Evolutionary conservation across 2,329 filamentous ascomycete species (phyloP), one percentile per base, ranked within the genome.

Genomic region (Capronia epimyces): DNA sequence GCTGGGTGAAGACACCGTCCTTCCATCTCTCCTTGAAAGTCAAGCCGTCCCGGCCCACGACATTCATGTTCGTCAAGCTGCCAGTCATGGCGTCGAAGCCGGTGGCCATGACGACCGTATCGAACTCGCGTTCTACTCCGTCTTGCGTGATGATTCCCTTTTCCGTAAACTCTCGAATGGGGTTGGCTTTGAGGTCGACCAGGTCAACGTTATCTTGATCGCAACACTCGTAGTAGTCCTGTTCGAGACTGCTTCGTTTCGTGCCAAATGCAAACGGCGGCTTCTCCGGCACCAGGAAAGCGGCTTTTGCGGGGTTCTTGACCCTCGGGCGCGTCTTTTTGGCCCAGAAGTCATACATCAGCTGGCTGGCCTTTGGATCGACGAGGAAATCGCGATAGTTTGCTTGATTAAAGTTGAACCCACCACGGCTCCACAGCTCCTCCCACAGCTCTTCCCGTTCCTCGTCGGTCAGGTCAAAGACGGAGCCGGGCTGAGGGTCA

Each of bases 261-360:
- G 71, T 67, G 8, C 75, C 80, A 57, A 80, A 79, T 13, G 68
- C 74, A 57, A 81, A 75, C 0, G 73, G 77, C 64, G 71, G 74
- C 37, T 76, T 64, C 7, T 68, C 53, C 0, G 80, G 80, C 0
- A 77, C 79, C 9, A 83, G 67, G 1, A 81, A 51, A 12, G 80
- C 75, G 36, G 71, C 63, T 62, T 74, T 73, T 24, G 62, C 64
- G 0, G 75, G 69, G 53, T 82, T 75, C 0, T 67, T 64, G 32
- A 83, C 71, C 2, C 79, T 70, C 3, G 65, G 67, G 1, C 76
- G 71, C 0, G 71, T 73, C 64, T 79, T 79, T 54, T 71, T 69
- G 1, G 67, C 68, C 76, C 79, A 82, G 61, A 81, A 80, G 3
- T 74, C 66, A 60, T 81, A 82, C 0, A 71, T 66, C 43, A 72